Evolutionary conservation across 805 yeast species (phyloP), one percentile per base, ranked within the genome.

Genomic region (Komagataella populi): DNA sequence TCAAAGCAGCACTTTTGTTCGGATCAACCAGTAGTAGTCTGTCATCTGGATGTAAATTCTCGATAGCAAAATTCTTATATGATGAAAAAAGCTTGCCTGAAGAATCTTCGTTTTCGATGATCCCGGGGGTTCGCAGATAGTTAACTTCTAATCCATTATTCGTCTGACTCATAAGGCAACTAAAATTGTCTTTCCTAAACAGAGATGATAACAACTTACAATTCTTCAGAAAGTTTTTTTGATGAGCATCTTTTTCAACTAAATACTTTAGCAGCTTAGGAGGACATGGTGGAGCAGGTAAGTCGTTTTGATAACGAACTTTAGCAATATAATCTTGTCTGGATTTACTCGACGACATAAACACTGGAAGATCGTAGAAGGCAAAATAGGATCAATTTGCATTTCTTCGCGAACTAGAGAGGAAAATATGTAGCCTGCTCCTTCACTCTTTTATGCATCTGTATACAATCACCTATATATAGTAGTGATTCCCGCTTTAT

Each of bases 241-340:
- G 62, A 14, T 16, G 47, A 7, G 14, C 47, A 7, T 22, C 22
- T 53, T 73, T 76, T 48, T 61, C 58, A 49, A 60, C 72, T 58
- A 66, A 70, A 56, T 81, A 77, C 49, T 81, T 77, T 50, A 93
- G 66, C 52, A 90, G 74, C 63, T 85, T 87, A 30, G 99, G 97
- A 48, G 96, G 88, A 55, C 93, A 74, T 22, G 91, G 84, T 7
- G 98, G 98, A 2, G 96, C 90, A 5, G 99, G 99, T 22, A 93
- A 72, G 60, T 80, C 85, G 64, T 93, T 93, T 53, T 79, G 79
- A 65, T 89, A 91, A 61, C 95, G 77, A 51, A 85, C 78, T 58
- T 84, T 83, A 48, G 95, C 95, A 52, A 85, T 80, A 60, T 82
- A 85, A 52, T 84, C 90, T 62, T 84, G 90, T 63, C 81, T 78